These are phyloP conservation scores for Cyclocybe aegerita DNA, from an alignment of 768 basidiomycete genomes.

Conservation along the genomic window DNA sequence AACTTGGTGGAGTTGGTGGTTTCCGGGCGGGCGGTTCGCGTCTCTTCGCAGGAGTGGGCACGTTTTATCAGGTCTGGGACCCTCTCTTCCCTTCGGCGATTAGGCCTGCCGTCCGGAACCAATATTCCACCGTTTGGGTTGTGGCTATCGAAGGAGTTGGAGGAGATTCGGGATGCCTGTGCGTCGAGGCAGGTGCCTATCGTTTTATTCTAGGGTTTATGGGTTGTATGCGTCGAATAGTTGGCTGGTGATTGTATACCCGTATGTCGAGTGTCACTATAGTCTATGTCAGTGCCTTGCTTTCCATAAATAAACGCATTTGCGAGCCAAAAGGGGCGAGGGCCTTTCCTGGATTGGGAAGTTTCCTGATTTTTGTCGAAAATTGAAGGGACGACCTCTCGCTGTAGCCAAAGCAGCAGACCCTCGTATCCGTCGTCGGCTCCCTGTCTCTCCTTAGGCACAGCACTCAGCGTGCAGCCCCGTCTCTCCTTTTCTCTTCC, in stretches of 20 bases:
- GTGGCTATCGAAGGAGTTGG: constrained; percentile 28
- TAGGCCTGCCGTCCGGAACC: constrained; percentile 39
- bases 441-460: too few relatives aligned
- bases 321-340: background rate
- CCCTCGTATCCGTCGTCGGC: background rate
- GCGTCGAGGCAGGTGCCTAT: constrained; percentile 10
- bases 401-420: constrained; percentile 1
- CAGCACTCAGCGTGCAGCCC: too few relatives aligned
- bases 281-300: background rate
- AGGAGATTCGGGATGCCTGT: constrained; percentile 19
- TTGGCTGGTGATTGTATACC: background rate
- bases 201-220: constrained; percentile 2
- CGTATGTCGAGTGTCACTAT: too few relatives aligned
- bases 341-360: background rate
- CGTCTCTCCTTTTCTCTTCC: background rate
- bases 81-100: constrained; percentile 30
- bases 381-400: background rate
- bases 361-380: background rate
- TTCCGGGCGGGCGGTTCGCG: constrained; percentile 35
- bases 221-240: too few relatives aligned
- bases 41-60: constrained; percentile 41
- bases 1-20: constrained; percentile 41
- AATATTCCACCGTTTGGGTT: constrained; percentile 36
- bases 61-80: constrained; percentile 35
- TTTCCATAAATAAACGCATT: constrained; percentile 8